phyloP scores from a whole-genome alignment of 208 protist species.

The Sergeia podlipaevii region DNA sequence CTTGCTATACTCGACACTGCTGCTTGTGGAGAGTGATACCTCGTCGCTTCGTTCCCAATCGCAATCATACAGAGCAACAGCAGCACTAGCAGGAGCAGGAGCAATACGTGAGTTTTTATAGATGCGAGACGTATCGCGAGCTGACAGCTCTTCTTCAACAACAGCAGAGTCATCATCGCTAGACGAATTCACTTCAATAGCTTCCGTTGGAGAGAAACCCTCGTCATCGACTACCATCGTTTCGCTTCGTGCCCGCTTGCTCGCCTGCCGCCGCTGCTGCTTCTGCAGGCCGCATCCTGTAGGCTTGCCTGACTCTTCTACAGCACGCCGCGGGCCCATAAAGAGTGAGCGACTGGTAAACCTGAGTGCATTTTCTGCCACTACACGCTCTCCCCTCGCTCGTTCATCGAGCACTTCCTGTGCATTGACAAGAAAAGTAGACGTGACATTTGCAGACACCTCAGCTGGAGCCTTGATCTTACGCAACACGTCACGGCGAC shows the following conservation, averaged over 20 bases:
- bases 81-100: too few species aligned
- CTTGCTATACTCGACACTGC: too few species aligned
- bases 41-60: too few species aligned
- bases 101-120: too few species aligned
- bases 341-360: slow-evolving; percentile 73
- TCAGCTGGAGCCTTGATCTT: slow-evolving; percentile 28
- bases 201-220: not conserved
- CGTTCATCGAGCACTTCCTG: slow-evolving; percentile 35
- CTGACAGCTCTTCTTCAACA: too few species aligned
- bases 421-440: slow-evolving; percentile 52
- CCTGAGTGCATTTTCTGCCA: slow-evolving; percentile 50
- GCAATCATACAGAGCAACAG: too few species aligned
- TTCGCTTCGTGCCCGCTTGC: not conserved
- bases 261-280: not conserved
- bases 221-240: not conserved
- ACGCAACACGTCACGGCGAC: not conserved
- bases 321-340: slow-evolving; percentile 57
- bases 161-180: too few species aligned
- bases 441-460: slow-evolving; percentile 38
- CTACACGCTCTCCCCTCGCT: slow-evolving; percentile 27
- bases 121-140: too few species aligned
- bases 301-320: slow-evolving; percentile 10
- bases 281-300: not conserved
- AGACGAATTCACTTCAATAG: not conserved
- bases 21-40: too few species aligned